A percentile compares a stretch with the other conserved stretches of the same genome.
These are phyloP conservation scores for Takashimella koratensis DNA, from an alignment of 1,284 basidiomycete species.

Conservation along the genomic window DNA sequence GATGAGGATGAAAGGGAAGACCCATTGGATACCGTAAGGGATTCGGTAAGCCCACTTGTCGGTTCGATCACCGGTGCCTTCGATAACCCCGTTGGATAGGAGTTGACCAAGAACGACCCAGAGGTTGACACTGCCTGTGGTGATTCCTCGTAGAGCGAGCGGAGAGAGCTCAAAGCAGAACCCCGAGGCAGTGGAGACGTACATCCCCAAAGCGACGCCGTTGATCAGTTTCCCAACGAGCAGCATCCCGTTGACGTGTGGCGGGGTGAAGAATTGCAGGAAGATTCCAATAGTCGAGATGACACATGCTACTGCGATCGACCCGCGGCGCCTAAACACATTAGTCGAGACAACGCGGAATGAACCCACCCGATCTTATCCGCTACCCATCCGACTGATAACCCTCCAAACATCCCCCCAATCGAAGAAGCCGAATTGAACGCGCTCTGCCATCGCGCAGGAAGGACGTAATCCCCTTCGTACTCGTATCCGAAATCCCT, in stretches of 20 bases:
- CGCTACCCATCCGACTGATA: constrained; percentile 14
- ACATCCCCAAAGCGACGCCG: constrained; percentile 17
- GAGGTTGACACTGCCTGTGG: constrained; percentile 16
- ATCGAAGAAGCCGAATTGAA: constrained; percentile 19
- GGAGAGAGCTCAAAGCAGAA: constrained; percentile 16
- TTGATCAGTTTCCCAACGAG: constrained; percentile 22
- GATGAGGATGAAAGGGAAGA: constrained; percentile 26
- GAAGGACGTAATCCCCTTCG: constrained; percentile 8
- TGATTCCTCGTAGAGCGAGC: constrained; percentile 10
- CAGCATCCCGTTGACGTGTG: constrained; percentile 17
- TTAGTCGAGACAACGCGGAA: not conserved
- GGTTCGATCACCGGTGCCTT: constrained; percentile 9
- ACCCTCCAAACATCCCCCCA: constrained; percentile 18
- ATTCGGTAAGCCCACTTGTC: constrained; percentile 37
- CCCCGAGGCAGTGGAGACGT: constrained; percentile 12
- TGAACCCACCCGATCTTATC: constrained; percentile 16
- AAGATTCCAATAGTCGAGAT: constrained; percentile 16
- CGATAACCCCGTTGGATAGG: constrained; percentile 2
- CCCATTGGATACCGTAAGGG: constrained; percentile 45
- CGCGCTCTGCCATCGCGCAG: constrained; percentile 19
- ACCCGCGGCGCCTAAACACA: constrained; percentile 10
- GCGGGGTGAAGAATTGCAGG: constrained; percentile 20
- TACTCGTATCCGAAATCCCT: constrained; percentile 15
- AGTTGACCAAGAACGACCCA: constrained; percentile 18
- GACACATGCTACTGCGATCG: constrained; percentile 12